Evolutionary conservation across 2,329 filamentous ascomycete genomes (phyloP), one percentile per base, ranked within the genome.

Genomic region (Acarospora socialis): DNA sequence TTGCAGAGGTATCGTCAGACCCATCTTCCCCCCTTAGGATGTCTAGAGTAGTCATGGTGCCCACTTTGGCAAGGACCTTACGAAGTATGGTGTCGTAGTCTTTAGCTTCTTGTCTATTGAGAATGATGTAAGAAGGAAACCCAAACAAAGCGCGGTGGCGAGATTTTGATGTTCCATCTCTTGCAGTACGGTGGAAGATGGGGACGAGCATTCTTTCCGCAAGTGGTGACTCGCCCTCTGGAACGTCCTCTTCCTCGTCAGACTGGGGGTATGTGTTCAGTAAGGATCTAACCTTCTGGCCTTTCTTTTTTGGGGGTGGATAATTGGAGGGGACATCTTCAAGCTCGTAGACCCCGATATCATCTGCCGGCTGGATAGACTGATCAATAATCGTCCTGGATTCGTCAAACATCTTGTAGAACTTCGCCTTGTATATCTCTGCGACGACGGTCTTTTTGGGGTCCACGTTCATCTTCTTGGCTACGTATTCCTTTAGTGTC

Each of bases 321-420:
- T 73, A 78, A 50, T 93, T 94, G 3, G 81, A 87, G 0, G 87
- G 84, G 5, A 67, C 62, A 3, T 68, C 61, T 37, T 92, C 83
- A 5, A 95, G 55, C 54, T 98, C 87, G 46, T 79, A 78, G 17
- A 83, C 68, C 7, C 70, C 71, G 28, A 81, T 62, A 34, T 79
- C 70, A 36, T 80, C 79, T 14, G 57, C 61, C 0, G 49, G 41
- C 15, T 61, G 54, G 33, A 94, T 86, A 30, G 59, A 60, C 28
- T 76, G 72, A 34, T 93, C 84, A 0, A 74, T 73, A 7, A 86
- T 73, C 5, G 63, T 60, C 18, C 66, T 65, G 5, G 59, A 60
- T 46, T 94, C 81, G 15, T 82, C 70, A 43, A 90, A 84, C 30
- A 82, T 68, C 49, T 84, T 87, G 63, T 86, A 95, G 54, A 94